Base-by-base conservation (phyloP, 208 protist genomes). In the Leishmania tropica region DNA sequence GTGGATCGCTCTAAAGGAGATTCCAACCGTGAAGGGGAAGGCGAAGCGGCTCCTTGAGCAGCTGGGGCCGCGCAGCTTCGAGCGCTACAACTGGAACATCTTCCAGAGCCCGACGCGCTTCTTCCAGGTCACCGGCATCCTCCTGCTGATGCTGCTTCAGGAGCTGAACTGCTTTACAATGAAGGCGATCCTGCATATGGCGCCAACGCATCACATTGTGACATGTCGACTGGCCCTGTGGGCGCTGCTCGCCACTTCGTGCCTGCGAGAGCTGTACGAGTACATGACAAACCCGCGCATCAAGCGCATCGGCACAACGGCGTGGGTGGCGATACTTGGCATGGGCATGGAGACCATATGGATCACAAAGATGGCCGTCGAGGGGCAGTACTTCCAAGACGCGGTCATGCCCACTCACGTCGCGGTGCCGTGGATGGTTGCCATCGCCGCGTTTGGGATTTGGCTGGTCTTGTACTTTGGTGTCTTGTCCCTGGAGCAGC, bases 111-210 rank as follows among this genome's bases (percentile, higher is more conserved):
- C 87, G 3, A 94, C 91, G 62, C 88, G 94, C 40, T 93, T 95
- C 82, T 75, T 96, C 10, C 91, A 97, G 82, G 90, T 95, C 24
- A 19, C 75, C 45, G 73, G 85, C 89, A 53, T 96, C 81, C 75
- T 99, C 70, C 28, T 56, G 80, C 60, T 96, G 83, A 84, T 99
- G 89, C 89, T 98, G 88, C 40, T 99, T 11, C 90, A 98, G 80
- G 98, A 99, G 76, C 48, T 99, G 31, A 99, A 98, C 85, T 97
- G 96, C 45, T 99, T 99, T 89, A 99, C 98, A 42, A 90, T 99
- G 76, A 99, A 99, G 88, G 89, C 93, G 60, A 90, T 99, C 11
- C 84, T 99, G n/a, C 96, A 96, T 76, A 93, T 99, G 83, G 85
- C 89, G 35, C 92, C 96, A 10, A 90, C 83, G 40, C 88, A 99